Percentiles rank a stretch among this genome's conserved stretches.
These are phyloP conservation scores for Alternaria arborescens DNA, from an alignment of 2,329 filamentous ascomycete species.

Conservation along the genomic window DNA sequence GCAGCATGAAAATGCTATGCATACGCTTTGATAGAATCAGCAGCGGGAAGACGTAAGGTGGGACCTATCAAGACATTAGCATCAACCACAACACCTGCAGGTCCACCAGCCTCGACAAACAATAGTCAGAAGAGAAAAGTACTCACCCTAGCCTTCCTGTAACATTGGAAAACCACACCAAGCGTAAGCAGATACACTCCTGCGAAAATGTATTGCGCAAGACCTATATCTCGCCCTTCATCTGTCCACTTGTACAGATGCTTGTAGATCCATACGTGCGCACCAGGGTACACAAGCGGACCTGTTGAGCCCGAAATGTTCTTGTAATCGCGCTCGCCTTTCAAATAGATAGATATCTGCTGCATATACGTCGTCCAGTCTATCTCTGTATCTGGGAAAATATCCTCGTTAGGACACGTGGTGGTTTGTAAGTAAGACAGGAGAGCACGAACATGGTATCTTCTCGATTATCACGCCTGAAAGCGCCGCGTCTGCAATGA, in stretches of 20 bases:
- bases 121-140: background rate
- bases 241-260: slow-evolving; percentile 80
- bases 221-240: slow-evolving; percentile 75
- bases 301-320: slow-evolving; percentile 88
- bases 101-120: background rate
- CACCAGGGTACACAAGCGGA: slow-evolving; percentile 92
- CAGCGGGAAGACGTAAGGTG: slow-evolving; percentile 86
- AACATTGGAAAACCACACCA: slow-evolving; percentile 81
- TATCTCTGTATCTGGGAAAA: slow-evolving; percentile 84
- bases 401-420: slow-evolving; percentile 30
- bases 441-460: slow-evolving; percentile 75
- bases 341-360: slow-evolving; percentile 79
- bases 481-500: slow-evolving; percentile 74
- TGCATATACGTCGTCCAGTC: slow-evolving; percentile 99
- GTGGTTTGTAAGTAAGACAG: background rate
- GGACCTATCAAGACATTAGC: slow-evolving; percentile 63
- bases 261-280: slow-evolving; percentile 91
- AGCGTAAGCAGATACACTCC: slow-evolving; percentile 80
- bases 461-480: slow-evolving; percentile 80
- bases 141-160: slow-evolving; percentile 73
- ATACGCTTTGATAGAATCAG: slow-evolving; percentile 89
- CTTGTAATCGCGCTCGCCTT: slow-evolving; percentile 88
- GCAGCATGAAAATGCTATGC: slow-evolving; percentile 90
- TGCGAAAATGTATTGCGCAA: slow-evolving; percentile 86
- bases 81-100: background rate